Base-by-base conservation (phyloP, 441 rosid species). In the Eutrema salsugineum region DNA sequence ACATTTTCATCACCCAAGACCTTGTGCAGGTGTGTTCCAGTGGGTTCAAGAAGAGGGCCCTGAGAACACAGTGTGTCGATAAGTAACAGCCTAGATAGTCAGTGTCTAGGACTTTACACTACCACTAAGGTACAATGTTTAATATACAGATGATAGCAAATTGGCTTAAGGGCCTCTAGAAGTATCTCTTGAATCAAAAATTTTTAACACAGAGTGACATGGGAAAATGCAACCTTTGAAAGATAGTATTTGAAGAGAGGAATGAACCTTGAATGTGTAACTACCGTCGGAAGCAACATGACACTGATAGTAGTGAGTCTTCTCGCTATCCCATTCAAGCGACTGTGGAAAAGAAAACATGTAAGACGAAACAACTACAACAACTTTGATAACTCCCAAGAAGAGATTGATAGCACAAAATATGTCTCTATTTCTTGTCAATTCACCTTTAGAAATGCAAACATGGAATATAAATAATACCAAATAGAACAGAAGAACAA, bases 1-100 rank as follows among this genome's bases (percentile, higher is more conserved):
- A 94, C 82, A 71, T 88, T 89, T 1, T 87, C 95, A 77, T 94
- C 99, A 20, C 98, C 98, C 60, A 94, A 32, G 44, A 71, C 84
- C 70, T 81, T 86, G 77, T 88, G 97, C 4, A 94, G 63, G 73
- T 84, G 87, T 66, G 87, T 88, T 72, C 68, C 82, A 55, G 55
- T 63, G 35, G 44, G 53, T 10, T 79, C 60, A 8, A 83, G 61
- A 54, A 50, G 76, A 62, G 98, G 98, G 6, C 97, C 98, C 97
- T 94, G 73, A 10, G 33, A 75, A 60, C 59, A 62, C 3, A 73
- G 32, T 33, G 44, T 20, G 6, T 30, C 5, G 2, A 56, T 47
- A 39, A 47, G 71, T 46, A 69, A n/a, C n/a, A 20, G 1, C 2
- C 5, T 32, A 56, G 32, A 8, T 42, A 38, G 38, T 17, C 44